Conservation (phyloP, 2,329 filamentous ascomycete genomes). For the Alternaria tenuissima region DNA sequence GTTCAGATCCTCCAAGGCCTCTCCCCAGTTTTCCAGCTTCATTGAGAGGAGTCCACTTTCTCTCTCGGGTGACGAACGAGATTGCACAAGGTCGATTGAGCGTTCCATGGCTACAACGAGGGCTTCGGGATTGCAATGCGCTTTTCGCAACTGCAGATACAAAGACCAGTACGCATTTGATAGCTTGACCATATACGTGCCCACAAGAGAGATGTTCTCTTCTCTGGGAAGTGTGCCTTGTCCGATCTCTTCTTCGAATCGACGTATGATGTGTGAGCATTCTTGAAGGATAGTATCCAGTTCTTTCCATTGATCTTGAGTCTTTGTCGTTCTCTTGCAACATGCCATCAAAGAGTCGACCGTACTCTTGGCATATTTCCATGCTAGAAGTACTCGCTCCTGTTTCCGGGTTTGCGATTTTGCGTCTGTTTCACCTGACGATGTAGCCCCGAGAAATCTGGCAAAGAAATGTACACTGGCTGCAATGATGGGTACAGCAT, state of each 20-base stretch:
- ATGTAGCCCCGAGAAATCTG: conserved; percentile 40
- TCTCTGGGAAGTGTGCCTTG: conserved; percentile 7
- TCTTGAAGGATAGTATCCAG: conserved; percentile 46
- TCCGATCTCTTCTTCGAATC: conserved; percentile 32
- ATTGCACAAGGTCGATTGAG: conserved; percentile 69
- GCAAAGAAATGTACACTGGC: conserved; percentile 44
- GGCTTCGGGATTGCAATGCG: conserved; percentile 53
- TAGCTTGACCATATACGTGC: conserved; percentile 64
- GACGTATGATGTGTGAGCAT: conserved; percentile 37
- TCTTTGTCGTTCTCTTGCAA: conserved; percentile 38
- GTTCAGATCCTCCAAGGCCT: conserved; percentile 64
- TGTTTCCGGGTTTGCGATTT: conserved; percentile 28
- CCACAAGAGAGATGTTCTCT: conserved; percentile 23
- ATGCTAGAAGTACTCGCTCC: conserved; percentile 34
- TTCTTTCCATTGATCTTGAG: conserved; percentile 39
- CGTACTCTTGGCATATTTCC: conserved; percentile 44
- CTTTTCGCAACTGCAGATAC: conserved; percentile 61
- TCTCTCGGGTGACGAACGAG: conserved; percentile 63
- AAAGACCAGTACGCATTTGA: conserved; percentile 76
- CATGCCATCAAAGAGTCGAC: conserved; percentile 48
- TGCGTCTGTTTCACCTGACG: conserved; percentile 24
- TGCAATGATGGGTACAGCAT: conserved; percentile 36
- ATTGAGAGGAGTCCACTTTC: conserved; percentile 66
- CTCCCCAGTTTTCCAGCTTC: conserved; percentile 73
- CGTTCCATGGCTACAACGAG: conserved; percentile 67